Evolutionary conservation across 2,329 filamentous ascomycete genomes (phyloP).

Genomic region (Ophiostoma novo-ulmi): DNA sequence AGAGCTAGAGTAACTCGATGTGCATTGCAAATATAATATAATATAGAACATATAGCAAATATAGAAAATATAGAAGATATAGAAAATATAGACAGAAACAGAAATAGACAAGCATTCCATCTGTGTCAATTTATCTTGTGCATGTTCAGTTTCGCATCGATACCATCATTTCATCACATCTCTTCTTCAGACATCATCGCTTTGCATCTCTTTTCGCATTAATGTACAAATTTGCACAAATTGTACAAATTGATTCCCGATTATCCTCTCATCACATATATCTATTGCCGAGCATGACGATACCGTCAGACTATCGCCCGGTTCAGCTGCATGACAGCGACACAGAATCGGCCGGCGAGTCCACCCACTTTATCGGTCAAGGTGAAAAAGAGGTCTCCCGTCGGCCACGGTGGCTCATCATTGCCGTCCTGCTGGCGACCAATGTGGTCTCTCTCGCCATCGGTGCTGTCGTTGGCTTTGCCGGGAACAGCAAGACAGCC

Average conservation of each 20-base stretch:
- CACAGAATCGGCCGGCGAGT: not conserved
- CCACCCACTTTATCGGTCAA: not conserved
- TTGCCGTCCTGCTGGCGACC: not conserved
- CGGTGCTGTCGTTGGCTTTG: slow-evolving; percentile 19
- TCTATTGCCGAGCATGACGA: too few species aligned
- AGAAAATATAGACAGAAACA: too few species aligned
- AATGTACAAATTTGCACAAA: too few species aligned
- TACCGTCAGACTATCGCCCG: not conserved
- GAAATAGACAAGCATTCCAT: too few species aligned
- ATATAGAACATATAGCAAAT: not conserved
- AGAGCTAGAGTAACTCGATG: not conserved
- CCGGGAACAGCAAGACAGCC: not conserved
- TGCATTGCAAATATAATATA: not conserved
- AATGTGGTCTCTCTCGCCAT: not conserved
- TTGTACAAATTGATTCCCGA: too few species aligned
- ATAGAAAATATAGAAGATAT: not conserved
- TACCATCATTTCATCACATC: too few species aligned
- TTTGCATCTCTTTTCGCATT: too few species aligned
- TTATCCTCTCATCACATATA: too few species aligned
- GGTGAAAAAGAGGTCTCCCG: not conserved
- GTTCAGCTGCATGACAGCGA: not conserved
- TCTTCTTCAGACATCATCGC: too few species aligned
- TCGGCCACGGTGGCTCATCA: not conserved
- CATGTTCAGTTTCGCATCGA: too few species aligned
- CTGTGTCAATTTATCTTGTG: too few species aligned